Base-by-base conservation (phyloP, 768 basidiomycete species). In the Termitomyces sp. region DNA sequence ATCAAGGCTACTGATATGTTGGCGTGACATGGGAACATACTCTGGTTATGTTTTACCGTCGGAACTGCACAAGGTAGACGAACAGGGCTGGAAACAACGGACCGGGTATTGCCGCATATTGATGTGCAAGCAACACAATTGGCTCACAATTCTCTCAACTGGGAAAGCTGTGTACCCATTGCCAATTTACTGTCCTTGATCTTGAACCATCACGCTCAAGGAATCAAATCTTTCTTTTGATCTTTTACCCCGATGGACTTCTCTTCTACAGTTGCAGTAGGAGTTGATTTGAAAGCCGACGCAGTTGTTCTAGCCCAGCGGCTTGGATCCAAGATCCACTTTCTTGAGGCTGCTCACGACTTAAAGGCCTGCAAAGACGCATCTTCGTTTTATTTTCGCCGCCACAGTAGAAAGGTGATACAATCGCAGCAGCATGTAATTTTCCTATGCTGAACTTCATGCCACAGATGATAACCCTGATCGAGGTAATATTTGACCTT, bases 391-490 rank as follows among this genome's bases (percentile, higher is more conserved):
- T 52, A 64, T 54, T 75, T 75, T 64, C 53, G 59, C 52, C 58
- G 68, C 20, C 67, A 68, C 55, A 63, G 68, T 44, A 69, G 65
- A 66, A 71, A 76, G 70, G 75, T 76, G 62, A 41, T 43, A 59
- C 43, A 38, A 49, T 48, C 36, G 35, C 18, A 28, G n/a, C 44
- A 36, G 48, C 24, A 59, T 53, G 5, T 30, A 45, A 30, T 40
- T 60, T 44, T 50, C 36, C 11, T 40, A 7, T 26, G 33, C 46
- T 61, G 44, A 57, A 55, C 52, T 55, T 24, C 35, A 41, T 62
- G 51, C 55, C 58, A 61, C 61, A 84, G 82, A 71, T 84, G 52
- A 71, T 84, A 52, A 68, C 73, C 24, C 61, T 84, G 58, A 70
- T 77, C 48, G 81, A 84, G 81, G 82, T 84, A 74, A 70, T 49